A percentile compares a stretch with the other conserved stretches of the same genome.
phyloP scores from a whole-genome alignment of 495 filamentous ascomycete genomes.

The Podospora pseudopauciseta region DNA sequence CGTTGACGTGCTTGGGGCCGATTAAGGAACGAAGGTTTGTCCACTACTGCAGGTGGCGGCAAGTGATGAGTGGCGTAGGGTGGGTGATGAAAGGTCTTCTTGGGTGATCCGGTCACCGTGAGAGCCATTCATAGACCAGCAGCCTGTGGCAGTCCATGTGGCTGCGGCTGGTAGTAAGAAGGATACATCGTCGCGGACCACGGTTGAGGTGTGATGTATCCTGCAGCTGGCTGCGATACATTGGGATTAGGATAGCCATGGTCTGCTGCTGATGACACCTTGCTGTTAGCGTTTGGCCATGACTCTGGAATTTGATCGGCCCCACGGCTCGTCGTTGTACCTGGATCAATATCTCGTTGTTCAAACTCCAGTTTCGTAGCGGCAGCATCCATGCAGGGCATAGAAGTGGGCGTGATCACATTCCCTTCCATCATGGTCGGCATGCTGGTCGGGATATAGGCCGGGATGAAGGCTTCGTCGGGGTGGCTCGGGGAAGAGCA shows the following conservation, averaged over 20 bases:
- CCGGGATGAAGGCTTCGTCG: constrained; percentile 33
- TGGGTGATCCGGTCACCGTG: not conserved
- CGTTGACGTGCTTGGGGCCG: not conserved
- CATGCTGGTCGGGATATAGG: constrained; percentile 39
- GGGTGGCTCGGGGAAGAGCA: constrained; percentile 36
- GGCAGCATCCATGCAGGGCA: constrained; percentile 16
- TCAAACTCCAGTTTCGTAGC: constrained; percentile 15
- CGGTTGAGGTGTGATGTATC: constrained; percentile 5
- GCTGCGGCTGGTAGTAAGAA: constrained; percentile 5
- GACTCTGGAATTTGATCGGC: not conserved
- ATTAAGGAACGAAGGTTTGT: not conserved
- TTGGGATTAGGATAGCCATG: constrained; percentile 10
- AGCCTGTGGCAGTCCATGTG: constrained; percentile 3
- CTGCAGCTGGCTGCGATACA: constrained; percentile 4
- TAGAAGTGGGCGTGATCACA: constrained; percentile 25
- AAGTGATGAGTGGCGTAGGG: not conserved
- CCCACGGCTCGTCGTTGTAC: constrained; percentile 15
- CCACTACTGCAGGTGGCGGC: not conserved
- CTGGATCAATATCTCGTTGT: constrained; percentile 26
- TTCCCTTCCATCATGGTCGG: constrained; percentile 35
- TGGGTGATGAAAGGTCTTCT: not conserved
- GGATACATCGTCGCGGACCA: constrained; percentile 6
- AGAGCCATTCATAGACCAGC: not conserved
- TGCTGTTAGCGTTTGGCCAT: constrained; percentile 1
- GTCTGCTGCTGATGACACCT: constrained; percentile 7